A percentile compares a stretch with the other conserved stretches of the same genome.
Evolutionary conservation across 768 basidiomycete genomes (phyloP).

Genomic region (Russula sp.): DNA sequence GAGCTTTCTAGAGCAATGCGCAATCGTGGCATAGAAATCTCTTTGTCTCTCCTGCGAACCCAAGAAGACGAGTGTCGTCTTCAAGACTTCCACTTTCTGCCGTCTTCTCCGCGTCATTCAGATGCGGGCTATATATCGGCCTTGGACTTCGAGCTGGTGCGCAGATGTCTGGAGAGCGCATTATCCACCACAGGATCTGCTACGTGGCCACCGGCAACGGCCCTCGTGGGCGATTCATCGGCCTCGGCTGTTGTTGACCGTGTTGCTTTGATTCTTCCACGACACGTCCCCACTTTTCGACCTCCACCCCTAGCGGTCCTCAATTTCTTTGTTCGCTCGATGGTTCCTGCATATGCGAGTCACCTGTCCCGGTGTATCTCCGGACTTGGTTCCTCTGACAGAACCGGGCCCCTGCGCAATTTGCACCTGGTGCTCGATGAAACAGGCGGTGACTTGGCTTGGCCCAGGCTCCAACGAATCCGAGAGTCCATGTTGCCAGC

Average conservation of each 20-base stretch:
- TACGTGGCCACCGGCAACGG: constrained; percentile 6
- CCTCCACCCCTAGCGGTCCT: background rate
- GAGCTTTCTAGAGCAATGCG: constrained; percentile 98
- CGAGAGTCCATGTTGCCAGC: constrained; percentile 13
- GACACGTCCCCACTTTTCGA: background rate
- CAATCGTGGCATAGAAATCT: constrained; percentile 89
- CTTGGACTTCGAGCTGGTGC: constrained; percentile 17
- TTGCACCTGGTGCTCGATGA: constrained; percentile 16
- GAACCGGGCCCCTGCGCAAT: constrained; percentile 3
- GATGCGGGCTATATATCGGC: background rate
- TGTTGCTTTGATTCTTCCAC: constrained; percentile 10
- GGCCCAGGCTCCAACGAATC: constrained; percentile 6
- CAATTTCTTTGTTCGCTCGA: constrained; percentile 14
- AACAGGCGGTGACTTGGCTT: background rate
- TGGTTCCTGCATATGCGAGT: constrained; percentile 14
- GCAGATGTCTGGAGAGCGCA: constrained; percentile 12
- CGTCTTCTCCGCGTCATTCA: background rate
- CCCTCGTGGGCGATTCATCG: constrained; percentile 2
- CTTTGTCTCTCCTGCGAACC: constrained; percentile 32
- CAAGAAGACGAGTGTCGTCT: constrained; percentile 17
- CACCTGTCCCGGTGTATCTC: constrained; percentile 15
- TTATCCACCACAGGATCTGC: background rate
- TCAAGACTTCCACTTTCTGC: constrained; percentile 15
- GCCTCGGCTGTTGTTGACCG: constrained; percentile 5
- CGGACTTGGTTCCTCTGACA: constrained; percentile 10